Conservation (phyloP, 345 rosid genomes). For the Euphorbia tirucalli region DNA sequence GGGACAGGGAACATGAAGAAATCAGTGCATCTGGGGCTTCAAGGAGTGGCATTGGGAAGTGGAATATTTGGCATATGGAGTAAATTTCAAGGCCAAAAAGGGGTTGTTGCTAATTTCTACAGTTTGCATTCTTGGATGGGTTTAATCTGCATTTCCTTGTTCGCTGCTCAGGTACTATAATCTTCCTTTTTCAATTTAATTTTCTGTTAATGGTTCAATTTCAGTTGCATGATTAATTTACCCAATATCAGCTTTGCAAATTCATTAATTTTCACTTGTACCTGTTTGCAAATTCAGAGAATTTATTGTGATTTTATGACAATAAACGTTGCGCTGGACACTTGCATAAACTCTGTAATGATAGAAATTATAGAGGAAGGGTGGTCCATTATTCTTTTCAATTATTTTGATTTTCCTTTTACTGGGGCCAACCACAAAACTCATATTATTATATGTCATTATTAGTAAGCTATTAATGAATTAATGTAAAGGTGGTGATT, state of each 20-base stretch:
- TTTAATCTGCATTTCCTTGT: slow-evolving; percentile 71
- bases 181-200: not conserved
- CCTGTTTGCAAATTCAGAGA: no score
- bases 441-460: no score
- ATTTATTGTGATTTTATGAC: no score
- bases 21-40: slow-evolving; percentile 78
- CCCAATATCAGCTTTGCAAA: not conserved
- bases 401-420: no score
- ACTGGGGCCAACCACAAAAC: no score
- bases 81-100: slow-evolving; percentile 58
- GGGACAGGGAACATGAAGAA: slow-evolving; percentile 85
- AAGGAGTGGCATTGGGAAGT: slow-evolving; percentile 79
- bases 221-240: not conserved
- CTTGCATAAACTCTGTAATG: no score
- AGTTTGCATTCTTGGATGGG: slow-evolving; percentile 99
- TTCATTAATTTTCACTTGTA: no score
- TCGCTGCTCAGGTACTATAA: slow-evolving; percentile 68
- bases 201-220: not conserved
- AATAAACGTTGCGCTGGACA: no score
- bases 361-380: no score
- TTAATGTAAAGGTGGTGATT: no score
- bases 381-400: no score
- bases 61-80: slow-evolving; percentile 92
- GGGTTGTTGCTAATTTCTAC: slow-evolving; percentile 74
- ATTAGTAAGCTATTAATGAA: no score